Base-by-base conservation (phyloP, 2,329 filamentous ascomycete species). In the Cylindrodendrum hubeiense region DNA sequence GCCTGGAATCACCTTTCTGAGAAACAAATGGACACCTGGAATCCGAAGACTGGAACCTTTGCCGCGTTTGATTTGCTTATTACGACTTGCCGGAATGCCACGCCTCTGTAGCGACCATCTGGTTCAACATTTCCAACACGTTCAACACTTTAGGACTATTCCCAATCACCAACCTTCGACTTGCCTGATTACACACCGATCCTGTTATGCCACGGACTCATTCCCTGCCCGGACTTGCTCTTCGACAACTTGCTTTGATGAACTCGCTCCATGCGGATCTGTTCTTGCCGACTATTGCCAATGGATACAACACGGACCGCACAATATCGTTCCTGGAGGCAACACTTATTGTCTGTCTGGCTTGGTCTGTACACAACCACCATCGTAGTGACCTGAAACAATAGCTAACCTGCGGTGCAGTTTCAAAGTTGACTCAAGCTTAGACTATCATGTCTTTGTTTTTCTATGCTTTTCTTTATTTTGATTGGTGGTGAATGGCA, bases 401-500 rank as follows among this genome's bases (percentile, higher is more conserved):
- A 37, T 63, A 51, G 68, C 76, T 79, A 75, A 78, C 74, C 59
- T 61, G 19, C 4, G 1, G 21, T 66, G 71, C 75, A 88, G 85
- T 81, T 80, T 83, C 86, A 88, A 87, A 88, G 86, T 86, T 89
- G 87, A 84, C 74, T 79, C 79, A 80, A 74, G 78, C 76, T 80
- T 75, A 78, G 66, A 61, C 60, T 53, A 19, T 26, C 22, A 13
- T 58, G 60, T 70, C 65, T 76, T 71, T 66, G 75, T 74, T 77
- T 75, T 71, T 72, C n/a, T 64, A 71, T 72, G 72, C 71, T 74
- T 73, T 67, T 55, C 28, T 65, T 76, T 76, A 68, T 72, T 75
- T 74, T 70, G 75, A 69, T 71, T 75, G 80, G 80, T 84, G 81
- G 82, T 80, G 81, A 81, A 86, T 80, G 83, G 82, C 76, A 85